These are phyloP conservation scores for Agapanthus africanus DNA, from an alignment of 106 monocot genomes.

Conservation along the genomic window DNA sequence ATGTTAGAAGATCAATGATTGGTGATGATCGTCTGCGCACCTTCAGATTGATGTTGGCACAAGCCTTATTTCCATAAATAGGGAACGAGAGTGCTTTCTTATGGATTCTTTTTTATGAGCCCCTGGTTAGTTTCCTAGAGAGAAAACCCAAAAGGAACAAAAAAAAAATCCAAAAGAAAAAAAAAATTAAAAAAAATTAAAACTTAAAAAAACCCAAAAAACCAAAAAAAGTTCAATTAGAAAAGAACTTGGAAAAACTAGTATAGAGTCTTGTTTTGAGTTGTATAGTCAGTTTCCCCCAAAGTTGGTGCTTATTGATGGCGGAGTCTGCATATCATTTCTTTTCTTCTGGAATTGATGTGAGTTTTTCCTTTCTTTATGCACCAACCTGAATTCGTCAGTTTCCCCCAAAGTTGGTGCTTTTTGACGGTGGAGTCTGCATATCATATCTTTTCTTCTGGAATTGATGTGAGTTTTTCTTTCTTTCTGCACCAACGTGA, in stretches of 20 bases:
- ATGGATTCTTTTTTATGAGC: no score
- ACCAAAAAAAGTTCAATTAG: not conserved
- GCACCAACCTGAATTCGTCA: no score
- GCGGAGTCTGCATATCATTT: not conserved
- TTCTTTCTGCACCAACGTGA: no score
- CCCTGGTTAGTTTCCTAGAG: not conserved
- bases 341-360: no score
- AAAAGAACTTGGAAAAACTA: not conserved
- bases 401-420: not conserved
- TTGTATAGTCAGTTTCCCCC: not conserved
- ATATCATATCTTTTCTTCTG: not conserved
- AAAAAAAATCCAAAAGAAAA: not conserved
- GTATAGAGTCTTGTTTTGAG: not conserved
- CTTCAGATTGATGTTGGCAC: not conserved
- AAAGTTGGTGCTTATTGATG: slow-evolving; percentile 3
- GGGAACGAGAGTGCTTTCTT: not conserved
- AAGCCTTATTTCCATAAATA: not conserved
- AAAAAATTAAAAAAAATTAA: not conserved
- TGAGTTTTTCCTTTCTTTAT: no score
- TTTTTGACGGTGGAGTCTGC: not conserved
- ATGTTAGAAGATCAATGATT: not conserved
- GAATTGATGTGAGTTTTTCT: no score
- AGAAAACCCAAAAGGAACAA: not conserved
- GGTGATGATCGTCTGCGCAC: not conserved
- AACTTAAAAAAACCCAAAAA: not conserved